Conservation (phyloP, 2,329 filamentous ascomycete species). For the Penicillium digitatum region DNA sequence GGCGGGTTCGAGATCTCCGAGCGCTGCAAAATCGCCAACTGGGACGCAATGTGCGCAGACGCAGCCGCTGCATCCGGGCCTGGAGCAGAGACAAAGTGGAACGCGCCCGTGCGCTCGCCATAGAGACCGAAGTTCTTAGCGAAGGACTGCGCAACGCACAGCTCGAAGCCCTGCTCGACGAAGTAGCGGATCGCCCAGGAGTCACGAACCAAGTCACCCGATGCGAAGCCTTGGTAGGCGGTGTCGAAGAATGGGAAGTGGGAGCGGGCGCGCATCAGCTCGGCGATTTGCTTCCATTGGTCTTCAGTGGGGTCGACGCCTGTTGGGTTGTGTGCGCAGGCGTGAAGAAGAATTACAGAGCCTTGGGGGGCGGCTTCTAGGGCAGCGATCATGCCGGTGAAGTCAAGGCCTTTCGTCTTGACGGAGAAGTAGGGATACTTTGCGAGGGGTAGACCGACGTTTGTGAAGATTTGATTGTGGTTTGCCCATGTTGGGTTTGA, state of each 20-base stretch:
- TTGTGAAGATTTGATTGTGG: conserved; percentile 97
- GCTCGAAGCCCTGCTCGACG: conserved; percentile 80
- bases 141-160: conserved; percentile 58
- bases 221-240: conserved; percentile 96
- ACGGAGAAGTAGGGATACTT: conserved; percentile 93
- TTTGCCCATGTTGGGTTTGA: conserved; percentile 97
- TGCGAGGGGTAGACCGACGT: conserved; percentile 72
- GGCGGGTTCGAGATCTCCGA: conserved; percentile 98
- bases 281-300: conserved; percentile 89
- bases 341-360: conserved; percentile 86
- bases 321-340: conserved; percentile 96
- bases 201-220: conserved; percentile 78
- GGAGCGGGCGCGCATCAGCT: conserved; percentile 67
- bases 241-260: conserved; percentile 99
- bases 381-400: conserved; percentile 75
- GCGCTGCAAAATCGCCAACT: conserved; percentile 89
- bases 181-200: conserved; percentile 94
- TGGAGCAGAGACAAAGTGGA: conserved; percentile 83
- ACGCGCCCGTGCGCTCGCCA: conserved; percentile 90
- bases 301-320: conserved; percentile 90
- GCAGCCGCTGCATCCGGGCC: conserved; percentile 61
- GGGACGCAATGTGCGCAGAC: conserved; percentile 68
- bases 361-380: conserved; percentile 68
- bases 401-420: conserved; percentile 84
- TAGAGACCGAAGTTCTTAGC: conserved; percentile 76